Base-by-base conservation (phyloP, 2,329 filamentous ascomycete genomes). In the Exophiala alcalophila region DNA sequence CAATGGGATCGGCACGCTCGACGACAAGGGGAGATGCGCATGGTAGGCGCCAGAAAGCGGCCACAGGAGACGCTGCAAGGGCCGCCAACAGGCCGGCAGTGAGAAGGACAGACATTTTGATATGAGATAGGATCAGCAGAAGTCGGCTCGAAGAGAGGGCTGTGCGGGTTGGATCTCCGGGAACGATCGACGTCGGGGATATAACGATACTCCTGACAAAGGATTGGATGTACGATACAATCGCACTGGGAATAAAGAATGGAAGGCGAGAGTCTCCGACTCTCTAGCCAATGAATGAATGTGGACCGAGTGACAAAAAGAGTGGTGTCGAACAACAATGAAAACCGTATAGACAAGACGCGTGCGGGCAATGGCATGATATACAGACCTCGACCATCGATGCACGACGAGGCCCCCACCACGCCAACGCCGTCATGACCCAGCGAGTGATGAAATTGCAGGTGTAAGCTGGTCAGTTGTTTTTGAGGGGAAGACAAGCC, bases 1-100 rank as follows among this genome's bases (percentile, higher is more conserved):
- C 69, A 51, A 89, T 81, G 41, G 85, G 84, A 56, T 90, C 85
- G 15, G 56, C 54, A 6, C 60, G 49, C 45, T 63, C 59, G 4
- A 53, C 57, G 7, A 61, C 62, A 39, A 64, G 44, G 4, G 60
- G 57, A 12, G 56, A 50, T 43, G 54, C 49, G 47, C 52, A 59
- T 34, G 55, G 55, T 21, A 56, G 42, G 21, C 55, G 55, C 55
- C 55, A 57, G 42, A 57, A 56, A 16, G 55, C 55, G 11, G 53
- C 36, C 21, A 49, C 54, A 11, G 54, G 54, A 36, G 53, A 53
- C 35, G 51, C 51, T 12, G 50, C 35, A 34, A 54, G 40, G 44
- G 49, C 46, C 41, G 45, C 45, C 38, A 46, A 2, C 19, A 52
- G 38, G 38, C 49, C 45, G 10, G 45, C 38, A 24, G 45, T 41